A percentile compares a stretch with the other conserved stretches of the same genome.
Conservation (phyloP, 1,284 basidiomycete genomes). For the Leccinum pachyderme region DNA sequence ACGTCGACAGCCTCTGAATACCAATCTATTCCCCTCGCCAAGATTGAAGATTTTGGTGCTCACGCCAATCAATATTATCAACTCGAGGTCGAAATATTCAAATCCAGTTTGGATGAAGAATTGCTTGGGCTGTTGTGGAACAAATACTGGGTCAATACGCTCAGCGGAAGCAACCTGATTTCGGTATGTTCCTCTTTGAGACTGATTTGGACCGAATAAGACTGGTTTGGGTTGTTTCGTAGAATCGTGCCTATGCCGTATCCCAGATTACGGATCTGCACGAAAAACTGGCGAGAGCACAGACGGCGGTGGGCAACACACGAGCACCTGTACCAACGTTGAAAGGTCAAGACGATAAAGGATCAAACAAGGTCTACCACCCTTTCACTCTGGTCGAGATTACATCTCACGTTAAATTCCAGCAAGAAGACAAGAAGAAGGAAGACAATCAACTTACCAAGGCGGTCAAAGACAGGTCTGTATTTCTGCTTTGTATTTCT, state of each 20-base stretch:
- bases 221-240: neutral
- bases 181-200: conserved; percentile 55
- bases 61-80: conserved; percentile 97
- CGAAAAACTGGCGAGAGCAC: conserved; percentile 77
- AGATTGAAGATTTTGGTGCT: conserved; percentile 97
- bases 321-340: conserved; percentile 51
- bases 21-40: conserved; percentile 90
- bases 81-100: conserved; percentile 94
- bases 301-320: conserved; percentile 52
- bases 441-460: conserved; percentile 78
- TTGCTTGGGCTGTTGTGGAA: conserved; percentile 93
- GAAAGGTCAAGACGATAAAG: conserved; percentile 47
- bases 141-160: conserved; percentile 98
- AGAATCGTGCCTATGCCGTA: conserved; percentile 92
- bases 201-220: neutral
- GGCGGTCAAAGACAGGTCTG: conserved; percentile 81
- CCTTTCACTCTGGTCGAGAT: neutral
- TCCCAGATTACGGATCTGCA: conserved; percentile 87
- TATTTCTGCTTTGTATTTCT: conserved; percentile 2
- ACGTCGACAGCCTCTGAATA: conserved; percentile 74
- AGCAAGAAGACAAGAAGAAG: conserved; percentile 71
- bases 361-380: conserved; percentile 27
- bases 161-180: conserved; percentile 88
- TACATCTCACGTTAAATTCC: neutral
- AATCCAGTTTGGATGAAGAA: conserved; percentile 82